These are phyloP conservation scores for Colletotrichum coccodes DNA, from an alignment of 2,329 filamentous ascomycete species.

Conservation along the genomic window DNA sequence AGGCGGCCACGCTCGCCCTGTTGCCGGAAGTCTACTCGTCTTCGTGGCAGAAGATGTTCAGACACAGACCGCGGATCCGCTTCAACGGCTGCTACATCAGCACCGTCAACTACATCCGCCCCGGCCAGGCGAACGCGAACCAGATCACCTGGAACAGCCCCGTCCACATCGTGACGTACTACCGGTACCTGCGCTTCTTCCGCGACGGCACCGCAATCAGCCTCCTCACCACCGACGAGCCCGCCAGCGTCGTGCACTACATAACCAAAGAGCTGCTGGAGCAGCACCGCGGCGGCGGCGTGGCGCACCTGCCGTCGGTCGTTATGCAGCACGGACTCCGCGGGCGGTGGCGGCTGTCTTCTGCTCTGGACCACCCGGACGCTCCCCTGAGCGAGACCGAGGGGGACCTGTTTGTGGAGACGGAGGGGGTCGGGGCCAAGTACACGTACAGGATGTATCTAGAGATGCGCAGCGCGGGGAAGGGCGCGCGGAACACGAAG, in stretches of 20 bases:
- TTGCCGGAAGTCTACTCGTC: slow-evolving; percentile 56
- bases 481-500: slow-evolving; percentile 82
- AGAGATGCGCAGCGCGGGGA: slow-evolving; percentile 71
- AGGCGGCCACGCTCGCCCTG: slow-evolving; percentile 52
- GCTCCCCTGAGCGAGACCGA: slow-evolving; percentile 56
- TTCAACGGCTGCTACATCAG: slow-evolving; percentile 98
- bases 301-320: slow-evolving; percentile 50
- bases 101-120: slow-evolving; percentile 93
- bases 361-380: slow-evolving; percentile 44
- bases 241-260: slow-evolving; percentile 86
- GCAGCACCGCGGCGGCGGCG: slow-evolving; percentile 48
- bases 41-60: slow-evolving; percentile 79
- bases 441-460: slow-evolving; percentile 90
- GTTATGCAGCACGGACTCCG: slow-evolving; percentile 76
- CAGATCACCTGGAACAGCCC: slow-evolving; percentile 82
- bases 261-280: slow-evolving; percentile 77
- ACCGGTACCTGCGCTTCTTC: slow-evolving; percentile 95
- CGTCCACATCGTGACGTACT: slow-evolving; percentile 97
- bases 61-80: slow-evolving; percentile 82
- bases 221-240: slow-evolving; percentile 83
- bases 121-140: slow-evolving; percentile 78
- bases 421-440: slow-evolving; percentile 80
- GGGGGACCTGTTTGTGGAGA: slow-evolving; percentile 83
- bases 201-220: slow-evolving; percentile 87
- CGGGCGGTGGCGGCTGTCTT: slow-evolving; percentile 54